A percentile compares a stretch with the other conserved stretches of the same genome.
These are phyloP conservation scores for Botrytis cinerea DNA, from an alignment of 2,329 filamentous ascomycete species.

Conservation along the genomic window DNA sequence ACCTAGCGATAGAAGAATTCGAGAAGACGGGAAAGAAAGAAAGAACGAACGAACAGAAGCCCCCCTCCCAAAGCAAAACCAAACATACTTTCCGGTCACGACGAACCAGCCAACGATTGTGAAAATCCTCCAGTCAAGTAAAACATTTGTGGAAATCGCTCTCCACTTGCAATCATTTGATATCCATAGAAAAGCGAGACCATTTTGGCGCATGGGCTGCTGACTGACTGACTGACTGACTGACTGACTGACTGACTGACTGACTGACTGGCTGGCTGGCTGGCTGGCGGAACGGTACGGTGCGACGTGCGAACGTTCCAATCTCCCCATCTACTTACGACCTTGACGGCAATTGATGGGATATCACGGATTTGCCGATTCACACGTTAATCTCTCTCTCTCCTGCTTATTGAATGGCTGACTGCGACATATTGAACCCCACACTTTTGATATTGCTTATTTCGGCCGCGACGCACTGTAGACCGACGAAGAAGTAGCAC, in stretches of 20 bases:
- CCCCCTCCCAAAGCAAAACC: neutral
- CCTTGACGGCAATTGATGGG: too few species aligned
- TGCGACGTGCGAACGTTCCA: neutral
- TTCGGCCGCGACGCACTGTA: neutral
- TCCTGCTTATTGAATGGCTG: neutral
- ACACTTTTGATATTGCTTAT: neutral
- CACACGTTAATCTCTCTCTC: neutral
- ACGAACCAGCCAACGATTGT: neutral
- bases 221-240: neutral
- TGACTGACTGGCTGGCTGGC: too few species aligned
- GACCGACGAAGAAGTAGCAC: too few species aligned
- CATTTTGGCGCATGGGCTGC: neutral
- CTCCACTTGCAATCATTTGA: neutral
- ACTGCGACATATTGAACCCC: neutral
- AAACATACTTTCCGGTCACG: neutral
- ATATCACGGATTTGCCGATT: too few species aligned
- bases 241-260: neutral
- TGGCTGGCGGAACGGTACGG: neutral
- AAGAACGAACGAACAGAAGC: too few species aligned
- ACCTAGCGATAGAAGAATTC: neutral
- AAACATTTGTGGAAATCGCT: neutral
- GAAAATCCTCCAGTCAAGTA: neutral
- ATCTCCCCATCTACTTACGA: neutral
- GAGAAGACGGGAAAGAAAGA: neutral
- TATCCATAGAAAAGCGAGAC: neutral